Evolutionary conservation across 1,284 basidiomycete genomes (phyloP).

Genomic region (Irpex lacteus): DNA sequence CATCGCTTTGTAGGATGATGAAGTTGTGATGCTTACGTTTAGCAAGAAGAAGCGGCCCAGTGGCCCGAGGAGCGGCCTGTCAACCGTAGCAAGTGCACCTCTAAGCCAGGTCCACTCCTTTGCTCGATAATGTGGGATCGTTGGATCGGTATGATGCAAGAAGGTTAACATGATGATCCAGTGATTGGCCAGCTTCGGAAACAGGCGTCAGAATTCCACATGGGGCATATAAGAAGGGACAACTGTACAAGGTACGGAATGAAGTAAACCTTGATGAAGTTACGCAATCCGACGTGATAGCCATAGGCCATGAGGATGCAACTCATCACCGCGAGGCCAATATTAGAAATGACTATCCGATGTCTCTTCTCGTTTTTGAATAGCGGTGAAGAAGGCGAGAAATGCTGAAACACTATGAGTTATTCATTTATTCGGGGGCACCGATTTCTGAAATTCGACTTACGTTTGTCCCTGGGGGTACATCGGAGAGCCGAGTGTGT

Average conservation of each 20-base stretch:
- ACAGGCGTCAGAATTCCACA: conserved; percentile 21
- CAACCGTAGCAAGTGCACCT: conserved; percentile 74
- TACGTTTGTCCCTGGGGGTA: conserved; percentile 73
- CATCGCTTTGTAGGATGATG: conserved; percentile 15
- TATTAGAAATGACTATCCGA: conserved; percentile 43
- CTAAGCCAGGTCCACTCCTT: conserved; percentile 68
- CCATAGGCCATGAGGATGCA: conserved; percentile 36
- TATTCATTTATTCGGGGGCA: not conserved
- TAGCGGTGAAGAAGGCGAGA: conserved; percentile 63
- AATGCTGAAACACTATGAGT: conserved; percentile 40
- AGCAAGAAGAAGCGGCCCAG: conserved; percentile 51
- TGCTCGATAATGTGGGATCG: conserved; percentile 54
- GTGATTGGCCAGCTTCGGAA: conserved; percentile 40
- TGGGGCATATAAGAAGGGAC: conserved; percentile 17
- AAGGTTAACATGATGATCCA: conserved; percentile 69
- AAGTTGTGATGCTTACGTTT: conserved; percentile 38
- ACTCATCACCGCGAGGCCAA: conserved; percentile 40
- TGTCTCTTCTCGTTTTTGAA: conserved; percentile 66
- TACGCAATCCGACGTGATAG: conserved; percentile 31
- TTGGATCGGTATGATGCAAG: conserved; percentile 75
- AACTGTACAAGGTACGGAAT: conserved; percentile 46
- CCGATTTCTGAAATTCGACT: conserved; percentile 30
- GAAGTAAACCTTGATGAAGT: conserved; percentile 42
- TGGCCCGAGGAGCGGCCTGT: conserved; percentile 66
- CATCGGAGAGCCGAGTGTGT: conserved; percentile 68